phyloP scores from a whole-genome alignment of 192 early-diverging fungal genomes.

The Pecoramyces ruminantium region DNA sequence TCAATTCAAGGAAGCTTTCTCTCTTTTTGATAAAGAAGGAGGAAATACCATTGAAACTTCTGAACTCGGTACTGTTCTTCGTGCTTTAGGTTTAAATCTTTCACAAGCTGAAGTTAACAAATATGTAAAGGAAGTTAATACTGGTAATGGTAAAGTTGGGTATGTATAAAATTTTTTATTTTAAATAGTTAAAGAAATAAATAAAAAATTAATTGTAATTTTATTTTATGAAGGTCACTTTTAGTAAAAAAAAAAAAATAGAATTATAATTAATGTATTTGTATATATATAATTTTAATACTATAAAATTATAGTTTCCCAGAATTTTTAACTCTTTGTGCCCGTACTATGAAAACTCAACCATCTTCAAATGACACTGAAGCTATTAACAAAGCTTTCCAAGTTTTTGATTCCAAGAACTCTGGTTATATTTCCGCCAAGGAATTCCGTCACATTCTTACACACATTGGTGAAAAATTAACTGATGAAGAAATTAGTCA shows the following conservation, averaged over 20 bases:
- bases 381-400: slow-evolving; percentile 71
- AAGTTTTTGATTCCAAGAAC: slow-evolving; percentile 72
- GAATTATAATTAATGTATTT: too few relatives aligned
- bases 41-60: slow-evolving; percentile 42
- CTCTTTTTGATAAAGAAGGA: slow-evolving; percentile 61
- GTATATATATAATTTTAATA: too few relatives aligned
- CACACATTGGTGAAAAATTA: slow-evolving; percentile 66
- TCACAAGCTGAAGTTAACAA: slow-evolving; percentile 56
- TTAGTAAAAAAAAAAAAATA: too few relatives aligned
- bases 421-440: slow-evolving; percentile 56
- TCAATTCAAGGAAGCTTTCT: slow-evolving; percentile 62
- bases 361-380: slow-evolving; percentile 53
- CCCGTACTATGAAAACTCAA: slow-evolving; percentile 50
- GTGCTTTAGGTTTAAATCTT: slow-evolving; percentile 63
- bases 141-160: slow-evolving; percentile 1
- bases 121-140: slow-evolving; percentile 24
- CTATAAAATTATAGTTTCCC: not conserved
- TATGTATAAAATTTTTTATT: not conserved
- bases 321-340: slow-evolving; percentile 41
- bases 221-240: not conserved
- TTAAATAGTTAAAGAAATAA: too few relatives aligned
- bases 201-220: slow-evolving; percentile 8
- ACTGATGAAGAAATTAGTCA: slow-evolving; percentile 14
- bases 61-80: slow-evolving; percentile 53
- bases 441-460: slow-evolving; percentile 68